These are phyloP conservation scores for Cucumis melo DNA, from an alignment of 306 rosid species.

Conservation along the genomic window DNA sequence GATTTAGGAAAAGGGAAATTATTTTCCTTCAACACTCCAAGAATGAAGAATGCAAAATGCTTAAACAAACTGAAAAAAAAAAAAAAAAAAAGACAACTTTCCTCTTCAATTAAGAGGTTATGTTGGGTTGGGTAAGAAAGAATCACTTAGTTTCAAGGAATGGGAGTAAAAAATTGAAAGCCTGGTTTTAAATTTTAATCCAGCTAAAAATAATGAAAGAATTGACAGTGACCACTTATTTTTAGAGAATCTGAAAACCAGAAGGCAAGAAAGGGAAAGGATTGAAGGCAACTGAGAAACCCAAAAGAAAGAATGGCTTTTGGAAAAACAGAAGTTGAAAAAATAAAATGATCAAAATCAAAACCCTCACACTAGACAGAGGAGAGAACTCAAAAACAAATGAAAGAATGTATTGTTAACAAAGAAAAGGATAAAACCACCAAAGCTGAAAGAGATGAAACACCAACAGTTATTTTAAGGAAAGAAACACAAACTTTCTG, in stretches of 20 bases:
- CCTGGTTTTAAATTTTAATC: not conserved
- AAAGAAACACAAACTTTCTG: constrained; percentile 4
- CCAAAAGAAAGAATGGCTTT: constrained; percentile 4
- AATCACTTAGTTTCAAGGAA: not conserved
- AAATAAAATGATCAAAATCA: not conserved
- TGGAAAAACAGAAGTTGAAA: not conserved
- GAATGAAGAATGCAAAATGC: constrained; percentile 4
- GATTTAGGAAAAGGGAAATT: not conserved
- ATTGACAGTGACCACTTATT: not conserved
- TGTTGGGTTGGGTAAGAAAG: constrained; percentile 3
- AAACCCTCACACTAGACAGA: not conserved
- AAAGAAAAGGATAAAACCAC: not conserved
- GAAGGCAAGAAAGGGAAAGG: not conserved
- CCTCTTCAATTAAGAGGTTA: not conserved
- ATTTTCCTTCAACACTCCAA: not conserved
- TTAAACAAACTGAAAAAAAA: not conserved
- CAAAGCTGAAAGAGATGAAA: constrained; percentile 14
- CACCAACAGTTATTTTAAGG: not conserved
- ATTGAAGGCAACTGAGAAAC: not conserved
- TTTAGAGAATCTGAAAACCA: constrained; percentile 3
- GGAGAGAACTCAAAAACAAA: constrained; percentile 2
- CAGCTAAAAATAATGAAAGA: not conserved
- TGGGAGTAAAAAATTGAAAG: not conserved
- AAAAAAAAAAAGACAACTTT: too few species aligned
- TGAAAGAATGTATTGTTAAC: not conserved